Conservation (phyloP, 495 filamentous ascomycete genomes). For the Jackrogersella minutella region DNA sequence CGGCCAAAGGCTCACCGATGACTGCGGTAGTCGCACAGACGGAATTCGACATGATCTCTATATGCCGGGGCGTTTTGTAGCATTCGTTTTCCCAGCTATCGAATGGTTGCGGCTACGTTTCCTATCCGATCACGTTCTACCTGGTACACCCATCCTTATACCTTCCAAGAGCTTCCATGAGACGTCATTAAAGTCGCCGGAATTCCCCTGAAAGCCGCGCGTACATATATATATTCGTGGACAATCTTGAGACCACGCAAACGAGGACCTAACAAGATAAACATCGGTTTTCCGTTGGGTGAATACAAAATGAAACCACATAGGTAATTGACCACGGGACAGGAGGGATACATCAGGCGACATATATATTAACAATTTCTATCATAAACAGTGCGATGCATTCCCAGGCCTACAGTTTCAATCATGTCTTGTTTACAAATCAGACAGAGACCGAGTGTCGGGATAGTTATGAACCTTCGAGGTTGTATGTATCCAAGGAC, state of each 20-base stretch:
- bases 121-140: neutral
- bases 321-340: too few species aligned
- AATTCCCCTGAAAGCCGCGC: too few species aligned
- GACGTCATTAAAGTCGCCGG: too few species aligned
- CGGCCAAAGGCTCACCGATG: neutral
- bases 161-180: too few species aligned
- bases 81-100: neutral
- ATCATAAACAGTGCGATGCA: neutral
- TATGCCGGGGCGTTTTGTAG: neutral
- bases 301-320: too few species aligned
- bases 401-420: neutral
- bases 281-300: too few species aligned
- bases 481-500: neutral
- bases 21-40: constrained; percentile 15
- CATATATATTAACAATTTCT: too few species aligned
- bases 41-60: constrained; percentile 26
- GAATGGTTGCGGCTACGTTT: neutral
- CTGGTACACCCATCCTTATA: neutral
- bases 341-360: too few species aligned
- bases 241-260: too few species aligned
- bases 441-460: neutral
- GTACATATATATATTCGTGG: too few species aligned
- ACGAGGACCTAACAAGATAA: too few species aligned
- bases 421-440: constrained; percentile 13
- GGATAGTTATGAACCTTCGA: neutral